Conservation (phyloP, 805 yeast species). For the Saturnispora saitoi region DNA sequence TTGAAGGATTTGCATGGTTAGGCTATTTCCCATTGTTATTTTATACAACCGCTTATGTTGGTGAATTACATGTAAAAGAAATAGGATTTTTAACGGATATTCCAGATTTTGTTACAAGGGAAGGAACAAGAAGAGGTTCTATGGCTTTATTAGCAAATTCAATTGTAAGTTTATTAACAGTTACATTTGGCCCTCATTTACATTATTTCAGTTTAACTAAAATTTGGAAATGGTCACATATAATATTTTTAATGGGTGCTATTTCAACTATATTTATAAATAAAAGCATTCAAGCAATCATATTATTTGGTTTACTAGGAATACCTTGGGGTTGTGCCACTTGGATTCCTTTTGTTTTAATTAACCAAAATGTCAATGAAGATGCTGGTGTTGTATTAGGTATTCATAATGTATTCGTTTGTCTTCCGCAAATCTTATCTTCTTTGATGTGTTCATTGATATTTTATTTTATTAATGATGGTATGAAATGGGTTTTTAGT, state of each 20-base stretch:
- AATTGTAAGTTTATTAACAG: conserved; percentile 36
- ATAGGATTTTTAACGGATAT: conserved; percentile 28
- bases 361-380: conserved; percentile 43
- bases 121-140: conserved; percentile 44
- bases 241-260: conserved; percentile 41
- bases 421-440: conserved; percentile 48
- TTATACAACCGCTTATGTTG: conserved; percentile 58
- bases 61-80: conserved; percentile 43
- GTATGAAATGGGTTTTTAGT: conserved; percentile 50
- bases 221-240: conserved; percentile 45
- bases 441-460: conserved; percentile 40
- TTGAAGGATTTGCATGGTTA: conserved; percentile 60
- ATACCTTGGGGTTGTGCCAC: conserved; percentile 58
- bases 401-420: conserved; percentile 49
- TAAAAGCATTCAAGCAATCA: conserved; percentile 35
- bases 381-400: conserved; percentile 52
- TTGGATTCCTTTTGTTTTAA: conserved; percentile 60
- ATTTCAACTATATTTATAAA: conserved; percentile 37
- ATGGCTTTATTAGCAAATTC: conserved; percentile 44
- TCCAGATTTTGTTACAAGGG: conserved; percentile 26
- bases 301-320: conserved; percentile 45
- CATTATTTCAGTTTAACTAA: conserved; percentile 19
- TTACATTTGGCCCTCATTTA: conserved; percentile 36
- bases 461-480: conserved; percentile 36
- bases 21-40: conserved; percentile 61